These are phyloP conservation scores for Cerrena zonata DNA, from an alignment of 1,284 basidiomycete species.

Conservation along the genomic window DNA sequence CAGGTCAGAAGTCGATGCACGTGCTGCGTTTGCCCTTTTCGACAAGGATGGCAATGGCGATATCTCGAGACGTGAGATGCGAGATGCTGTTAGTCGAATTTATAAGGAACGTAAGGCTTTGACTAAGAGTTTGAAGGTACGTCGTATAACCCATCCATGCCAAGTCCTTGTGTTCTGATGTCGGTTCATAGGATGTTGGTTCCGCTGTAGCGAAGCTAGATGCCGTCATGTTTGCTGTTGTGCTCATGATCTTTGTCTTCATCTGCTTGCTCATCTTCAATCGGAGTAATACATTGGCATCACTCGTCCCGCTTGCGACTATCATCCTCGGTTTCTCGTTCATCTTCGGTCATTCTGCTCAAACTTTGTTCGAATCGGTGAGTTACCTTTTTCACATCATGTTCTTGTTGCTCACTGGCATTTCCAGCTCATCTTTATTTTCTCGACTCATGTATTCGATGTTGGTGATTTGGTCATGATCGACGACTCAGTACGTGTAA, in stretches of 20 bases:
- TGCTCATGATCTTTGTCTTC: constrained; percentile 61
- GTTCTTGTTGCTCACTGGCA: not conserved
- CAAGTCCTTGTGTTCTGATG: not conserved
- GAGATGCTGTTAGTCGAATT: constrained; percentile 77
- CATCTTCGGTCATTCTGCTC: constrained; percentile 78
- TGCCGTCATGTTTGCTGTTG: constrained; percentile 61
- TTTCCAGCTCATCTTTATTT: constrained; percentile 70
- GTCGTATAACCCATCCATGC: not conserved
- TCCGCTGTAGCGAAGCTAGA: constrained; percentile 74
- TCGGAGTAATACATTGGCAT: constrained; percentile 61
- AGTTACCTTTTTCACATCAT: constrained; percentile 17
- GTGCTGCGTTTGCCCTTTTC: constrained; percentile 70
- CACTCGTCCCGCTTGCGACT: constrained; percentile 76
- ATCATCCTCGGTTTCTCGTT: constrained; percentile 78
- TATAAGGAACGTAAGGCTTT: constrained; percentile 75
- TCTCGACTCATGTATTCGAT: constrained; percentile 76
- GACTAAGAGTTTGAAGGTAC: constrained; percentile 66
- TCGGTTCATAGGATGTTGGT: constrained; percentile 47
- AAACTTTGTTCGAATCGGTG: constrained; percentile 76
- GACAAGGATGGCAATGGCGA: constrained; percentile 83
- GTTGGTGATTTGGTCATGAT: constrained; percentile 77
- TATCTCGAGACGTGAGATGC: constrained; percentile 76
- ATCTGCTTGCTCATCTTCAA: constrained; percentile 79
- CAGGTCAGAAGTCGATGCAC: constrained; percentile 65
- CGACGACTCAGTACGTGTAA: constrained; percentile 51